These are phyloP conservation scores for Hyphopichia buzzinii DNA, from an alignment of 1,139 yeast genomes.

Conservation along the genomic window DNA sequence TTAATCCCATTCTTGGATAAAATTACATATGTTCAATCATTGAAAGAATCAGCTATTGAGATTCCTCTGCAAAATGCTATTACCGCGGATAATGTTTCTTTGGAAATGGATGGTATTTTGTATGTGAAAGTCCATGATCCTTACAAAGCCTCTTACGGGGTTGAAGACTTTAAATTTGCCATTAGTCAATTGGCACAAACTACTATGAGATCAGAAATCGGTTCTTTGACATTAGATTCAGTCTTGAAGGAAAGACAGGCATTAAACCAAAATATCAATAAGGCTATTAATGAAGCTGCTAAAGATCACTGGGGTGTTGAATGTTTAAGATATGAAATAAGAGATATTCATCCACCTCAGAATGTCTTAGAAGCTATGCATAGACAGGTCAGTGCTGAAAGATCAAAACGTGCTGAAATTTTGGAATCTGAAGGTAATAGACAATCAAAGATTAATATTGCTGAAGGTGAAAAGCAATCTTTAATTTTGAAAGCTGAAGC, in stretches of 20 bases:
- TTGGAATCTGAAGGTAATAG: constrained; percentile 83
- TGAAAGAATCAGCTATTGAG: constrained; percentile 81
- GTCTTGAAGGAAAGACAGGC: constrained; percentile 74
- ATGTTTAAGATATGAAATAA: constrained; percentile 81
- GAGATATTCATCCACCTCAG: constrained; percentile 85
- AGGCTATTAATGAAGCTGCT: constrained; percentile 83
- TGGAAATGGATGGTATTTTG: constrained; percentile 81
- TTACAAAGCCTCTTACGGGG: constrained; percentile 84
- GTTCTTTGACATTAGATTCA: constrained; percentile 74
- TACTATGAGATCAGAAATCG: constrained; percentile 87
- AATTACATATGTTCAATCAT: constrained; percentile 76
- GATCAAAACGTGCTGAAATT: constrained; percentile 83
- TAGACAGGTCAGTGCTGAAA: constrained; percentile 82
- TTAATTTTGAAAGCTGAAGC: constrained; percentile 73
- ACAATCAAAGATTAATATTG: constrained; percentile 74
- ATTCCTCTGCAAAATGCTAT: constrained; percentile 84
- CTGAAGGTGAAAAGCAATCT: constrained; percentile 76
- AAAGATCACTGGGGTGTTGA: constrained; percentile 78
- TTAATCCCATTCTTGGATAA: constrained; percentile 71
- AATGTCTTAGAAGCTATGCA: constrained; percentile 92
- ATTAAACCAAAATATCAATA: constrained; percentile 69
- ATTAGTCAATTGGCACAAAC: constrained; percentile 86
- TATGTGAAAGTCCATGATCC: constrained; percentile 79
- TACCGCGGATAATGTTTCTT: constrained; percentile 80
- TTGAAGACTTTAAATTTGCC: constrained; percentile 85